Evolutionary conservation across 2,329 filamentous ascomycete genomes (phyloP).

Genomic region (Phaeosphaeria sp.): DNA sequence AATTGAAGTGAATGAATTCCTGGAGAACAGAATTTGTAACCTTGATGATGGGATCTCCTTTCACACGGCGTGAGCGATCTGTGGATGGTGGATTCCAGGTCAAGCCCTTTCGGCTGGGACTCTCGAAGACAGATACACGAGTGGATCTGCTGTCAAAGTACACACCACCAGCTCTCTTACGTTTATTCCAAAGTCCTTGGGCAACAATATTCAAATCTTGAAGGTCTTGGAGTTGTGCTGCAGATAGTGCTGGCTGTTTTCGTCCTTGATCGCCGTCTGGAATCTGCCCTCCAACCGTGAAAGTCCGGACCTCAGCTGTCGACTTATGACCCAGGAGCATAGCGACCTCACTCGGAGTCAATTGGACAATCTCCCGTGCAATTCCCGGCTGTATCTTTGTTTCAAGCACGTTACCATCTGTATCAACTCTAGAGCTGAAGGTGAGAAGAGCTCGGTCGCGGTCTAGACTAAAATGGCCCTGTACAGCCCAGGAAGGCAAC

Average conservation of each 20-base stretch:
- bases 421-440: constrained; percentile 64
- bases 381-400: constrained; percentile 60
- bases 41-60: constrained; percentile 55
- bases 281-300: constrained; percentile 37
- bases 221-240: constrained; percentile 31
- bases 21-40: constrained; percentile 14
- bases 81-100: constrained; percentile 51
- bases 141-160: constrained; percentile 34
- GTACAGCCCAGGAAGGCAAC: constrained; percentile 58
- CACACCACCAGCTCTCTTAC: constrained; percentile 48
- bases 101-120: constrained; percentile 36
- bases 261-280: constrained; percentile 3
- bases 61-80: constrained; percentile 44
- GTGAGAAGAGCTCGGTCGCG: constrained; percentile 64
- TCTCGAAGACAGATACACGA: constrained; percentile 43
- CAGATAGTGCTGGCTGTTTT: constrained; percentile 18
- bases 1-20: constrained; percentile 14
- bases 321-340: constrained; percentile 45
- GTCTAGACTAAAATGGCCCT: constrained; percentile 61
- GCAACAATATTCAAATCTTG: constrained; percentile 45
- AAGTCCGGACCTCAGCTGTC: constrained; percentile 15
- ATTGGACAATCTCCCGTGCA: constrained; percentile 60
- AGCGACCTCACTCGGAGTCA: constrained; percentile 55
- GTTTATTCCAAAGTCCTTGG: constrained; percentile 35
- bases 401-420: constrained; percentile 60